A percentile compares a stretch with the other conserved stretches of the same genome.
These are phyloP conservation scores for Triadica sebifera DNA, from an alignment of 345 rosid species.

Conservation along the genomic window DNA sequence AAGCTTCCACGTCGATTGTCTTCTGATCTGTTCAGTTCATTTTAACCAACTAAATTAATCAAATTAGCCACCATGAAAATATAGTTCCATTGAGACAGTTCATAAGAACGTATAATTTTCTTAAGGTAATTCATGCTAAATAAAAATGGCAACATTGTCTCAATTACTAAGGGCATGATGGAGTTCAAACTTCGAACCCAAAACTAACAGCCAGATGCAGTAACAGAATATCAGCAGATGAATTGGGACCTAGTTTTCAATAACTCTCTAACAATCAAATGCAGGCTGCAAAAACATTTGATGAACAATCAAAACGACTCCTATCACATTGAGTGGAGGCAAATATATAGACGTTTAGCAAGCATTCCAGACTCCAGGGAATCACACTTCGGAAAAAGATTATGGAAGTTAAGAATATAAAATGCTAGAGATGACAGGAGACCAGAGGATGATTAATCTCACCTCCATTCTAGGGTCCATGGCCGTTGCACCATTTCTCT, in stretches of 20 bases:
- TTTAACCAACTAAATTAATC: background rate
- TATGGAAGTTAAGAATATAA: background rate
- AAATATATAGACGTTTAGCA: background rate
- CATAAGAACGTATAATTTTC: background rate
- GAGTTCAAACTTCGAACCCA: background rate
- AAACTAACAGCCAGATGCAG: background rate
- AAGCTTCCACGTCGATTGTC: constrained; percentile 92
- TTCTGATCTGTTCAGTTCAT: constrained; percentile 56
- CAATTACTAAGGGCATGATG: background rate
- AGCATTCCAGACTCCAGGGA: no score
- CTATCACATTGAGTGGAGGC: background rate
- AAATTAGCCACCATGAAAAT: no score
- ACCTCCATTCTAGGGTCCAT: constrained; percentile 55
- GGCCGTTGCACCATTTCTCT: constrained; percentile 1
- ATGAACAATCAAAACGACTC: background rate
- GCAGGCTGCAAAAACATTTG: background rate
- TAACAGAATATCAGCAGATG: no score
- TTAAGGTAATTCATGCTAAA: background rate
- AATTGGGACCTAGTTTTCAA: background rate
- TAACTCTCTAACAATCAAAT: background rate
- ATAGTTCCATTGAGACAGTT: no score
- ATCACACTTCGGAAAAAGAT: no score
- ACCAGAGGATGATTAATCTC: constrained; percentile 18
- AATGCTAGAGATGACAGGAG: background rate
- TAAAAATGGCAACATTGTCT: background rate